Conservation (phyloP, 1,284 basidiomycete genomes). For the Cryptococcus amylolentus region DNA sequence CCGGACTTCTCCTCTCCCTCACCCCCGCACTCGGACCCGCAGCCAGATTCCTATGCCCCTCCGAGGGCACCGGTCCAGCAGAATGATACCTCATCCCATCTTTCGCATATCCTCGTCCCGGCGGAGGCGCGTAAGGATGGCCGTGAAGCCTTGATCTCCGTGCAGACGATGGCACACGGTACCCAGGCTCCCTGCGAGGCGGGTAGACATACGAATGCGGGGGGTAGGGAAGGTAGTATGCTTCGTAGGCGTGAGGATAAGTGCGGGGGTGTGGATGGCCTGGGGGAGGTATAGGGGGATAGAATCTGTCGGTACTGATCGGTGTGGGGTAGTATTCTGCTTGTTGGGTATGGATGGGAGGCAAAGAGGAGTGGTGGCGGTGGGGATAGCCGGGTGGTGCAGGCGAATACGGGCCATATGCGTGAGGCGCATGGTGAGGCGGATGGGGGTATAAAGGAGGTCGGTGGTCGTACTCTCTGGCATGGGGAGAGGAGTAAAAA, state of each 20-base stretch:
- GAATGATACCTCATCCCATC: neutral
- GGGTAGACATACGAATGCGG: neutral
- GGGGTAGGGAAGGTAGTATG: neutral
- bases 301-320: neutral
- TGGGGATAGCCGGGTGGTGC: neutral
- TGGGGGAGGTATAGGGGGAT: neutral
- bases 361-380: neutral
- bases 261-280: neutral
- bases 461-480: neutral
- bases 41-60: neutral
- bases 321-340: neutral
- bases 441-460: neutral
- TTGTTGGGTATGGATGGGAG: neutral
- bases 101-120: neutral
- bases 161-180: neutral
- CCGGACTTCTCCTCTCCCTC: constrained; percentile 9
- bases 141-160: constrained; percentile 15
- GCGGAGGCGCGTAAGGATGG: constrained; percentile 18
- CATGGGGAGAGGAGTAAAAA: neutral
- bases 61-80: neutral
- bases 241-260: neutral
- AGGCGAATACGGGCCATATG: neutral
- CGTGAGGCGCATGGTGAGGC: too few relatives aligned
- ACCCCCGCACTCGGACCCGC: neutral
- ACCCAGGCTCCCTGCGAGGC: neutral